Conservation (phyloP, 306 rosid species). For the Prinsepia uniflora region DNA sequence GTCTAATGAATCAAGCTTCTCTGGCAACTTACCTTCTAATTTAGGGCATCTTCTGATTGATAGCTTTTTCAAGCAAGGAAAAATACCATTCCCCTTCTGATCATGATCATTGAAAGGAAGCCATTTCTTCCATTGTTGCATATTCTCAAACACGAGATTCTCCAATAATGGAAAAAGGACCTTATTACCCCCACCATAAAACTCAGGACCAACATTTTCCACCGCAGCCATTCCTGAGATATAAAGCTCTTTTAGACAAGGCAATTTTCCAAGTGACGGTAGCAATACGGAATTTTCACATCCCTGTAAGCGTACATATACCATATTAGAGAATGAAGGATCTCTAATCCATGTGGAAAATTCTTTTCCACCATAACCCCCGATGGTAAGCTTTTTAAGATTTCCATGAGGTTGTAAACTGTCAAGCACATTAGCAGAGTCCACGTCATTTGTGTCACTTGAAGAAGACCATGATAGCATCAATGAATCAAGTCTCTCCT, state of each 20-base stretch:
- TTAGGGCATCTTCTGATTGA: background rate
- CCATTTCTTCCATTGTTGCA: background rate
- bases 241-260: slow-evolving; percentile 10
- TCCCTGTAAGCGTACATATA: background rate
- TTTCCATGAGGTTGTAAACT: background rate
- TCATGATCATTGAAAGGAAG: background rate
- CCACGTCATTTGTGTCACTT: background rate
- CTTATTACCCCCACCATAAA: background rate
- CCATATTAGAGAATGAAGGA: background rate
- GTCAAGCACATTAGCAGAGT: background rate
- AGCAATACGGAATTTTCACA: background rate
- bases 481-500: background rate
- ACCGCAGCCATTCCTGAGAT: background rate
- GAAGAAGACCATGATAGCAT: background rate
- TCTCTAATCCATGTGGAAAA: slow-evolving; percentile 11
- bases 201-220: slow-evolving; percentile 14
- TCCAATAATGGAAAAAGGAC: background rate
- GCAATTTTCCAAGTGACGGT: slow-evolving; percentile 24
- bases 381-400: background rate
- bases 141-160: background rate
- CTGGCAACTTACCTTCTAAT: background rate
- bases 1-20: background rate
- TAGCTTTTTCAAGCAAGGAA: background rate
- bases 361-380: background rate
- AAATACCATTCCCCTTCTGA: background rate